Conservation (phyloP, 257 asterid species). For the Fraxinus quadrangulata region DNA sequence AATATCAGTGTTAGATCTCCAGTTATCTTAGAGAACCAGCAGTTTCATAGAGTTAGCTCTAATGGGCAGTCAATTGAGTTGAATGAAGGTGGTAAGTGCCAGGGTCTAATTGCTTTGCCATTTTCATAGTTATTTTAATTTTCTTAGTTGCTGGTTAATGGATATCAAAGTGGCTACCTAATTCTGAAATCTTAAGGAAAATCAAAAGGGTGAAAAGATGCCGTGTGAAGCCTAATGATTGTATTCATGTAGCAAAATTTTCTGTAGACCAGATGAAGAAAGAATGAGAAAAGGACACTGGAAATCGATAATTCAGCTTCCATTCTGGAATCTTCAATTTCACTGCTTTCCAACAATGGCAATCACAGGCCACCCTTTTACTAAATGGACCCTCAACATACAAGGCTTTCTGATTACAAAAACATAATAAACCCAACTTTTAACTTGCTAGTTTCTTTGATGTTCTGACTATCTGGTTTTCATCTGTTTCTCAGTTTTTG, state of each 20-base stretch:
- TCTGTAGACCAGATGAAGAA: constrained; percentile 17
- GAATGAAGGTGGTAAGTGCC: constrained; percentile 58
- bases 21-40: constrained; percentile 64
- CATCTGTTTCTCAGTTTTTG: constrained; percentile 57
- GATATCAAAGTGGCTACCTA: not conserved
- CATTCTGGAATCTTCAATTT: constrained; percentile 14
- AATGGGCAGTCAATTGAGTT: constrained; percentile 63
- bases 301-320: not conserved
- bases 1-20: constrained; percentile 54
- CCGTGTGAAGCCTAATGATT: constrained; percentile 11
- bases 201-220: not conserved
- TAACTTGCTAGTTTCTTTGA: constrained; percentile 9
- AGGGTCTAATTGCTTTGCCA: constrained; percentile 2
- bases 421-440: constrained; percentile 4
- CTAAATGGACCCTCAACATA: constrained; percentile 1
- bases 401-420: not conserved
- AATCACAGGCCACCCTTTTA: constrained; percentile 11
- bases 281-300: constrained; percentile 7
- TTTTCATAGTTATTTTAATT: constrained; percentile 1
- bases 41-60: constrained; percentile 56
- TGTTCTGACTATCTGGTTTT: constrained; percentile 23
- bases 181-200: constrained; percentile 1
- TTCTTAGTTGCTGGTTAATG: constrained; percentile 13
- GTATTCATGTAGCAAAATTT: not conserved
- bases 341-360: not conserved